Percentiles rank a stretch among this genome's conserved stretches.
Conservation (phyloP, 306 rosid species). For the Casuarina cunninghamiana region DNA sequence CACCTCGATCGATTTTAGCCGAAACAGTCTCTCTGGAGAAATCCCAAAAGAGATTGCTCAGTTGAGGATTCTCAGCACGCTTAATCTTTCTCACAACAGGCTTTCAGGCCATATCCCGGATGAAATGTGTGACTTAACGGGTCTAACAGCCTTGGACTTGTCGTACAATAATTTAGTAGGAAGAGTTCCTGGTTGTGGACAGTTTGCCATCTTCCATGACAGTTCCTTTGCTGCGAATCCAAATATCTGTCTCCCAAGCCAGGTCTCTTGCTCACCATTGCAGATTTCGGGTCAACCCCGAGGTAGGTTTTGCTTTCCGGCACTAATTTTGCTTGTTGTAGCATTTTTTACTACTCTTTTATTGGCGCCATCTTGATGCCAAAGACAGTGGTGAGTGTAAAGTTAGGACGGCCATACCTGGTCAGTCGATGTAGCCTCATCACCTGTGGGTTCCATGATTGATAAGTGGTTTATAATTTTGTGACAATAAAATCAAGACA, state of each 20-base stretch:
- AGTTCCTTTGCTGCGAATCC: conserved; percentile 68
- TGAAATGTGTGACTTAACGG: conserved; percentile 60
- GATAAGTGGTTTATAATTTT: conserved; percentile 3
- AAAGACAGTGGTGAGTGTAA: conserved; percentile 49
- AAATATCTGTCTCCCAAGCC: conserved; percentile 47
- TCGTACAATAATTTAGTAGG: conserved; percentile 67
- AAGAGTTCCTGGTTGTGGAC: conserved; percentile 58
- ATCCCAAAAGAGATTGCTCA: conserved; percentile 55
- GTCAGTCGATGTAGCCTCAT: conserved; percentile 36
- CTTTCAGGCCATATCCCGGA: conserved; percentile 53
- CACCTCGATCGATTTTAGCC: conserved; percentile 52
- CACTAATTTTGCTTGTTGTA: conserved; percentile 27
- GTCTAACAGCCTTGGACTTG: conserved; percentile 69
- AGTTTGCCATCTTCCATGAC: conserved; percentile 55
- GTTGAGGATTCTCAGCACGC: conserved; percentile 45
- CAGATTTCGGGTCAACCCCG: background rate
- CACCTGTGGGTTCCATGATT: conserved; percentile 43
- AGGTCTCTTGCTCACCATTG: conserved; percentile 34
- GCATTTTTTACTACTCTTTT: conserved; percentile 29
- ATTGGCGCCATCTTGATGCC: conserved; percentile 8
- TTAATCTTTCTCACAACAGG: conserved; percentile 58
- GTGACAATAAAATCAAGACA: too few species aligned
- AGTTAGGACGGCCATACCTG: conserved; percentile 43
- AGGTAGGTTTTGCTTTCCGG: conserved; percentile 17
- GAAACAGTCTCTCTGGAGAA: conserved; percentile 51